Evolutionary conservation across 1,284 basidiomycete species (phyloP).

Genomic region (Apiotrichum siamense): DNA sequence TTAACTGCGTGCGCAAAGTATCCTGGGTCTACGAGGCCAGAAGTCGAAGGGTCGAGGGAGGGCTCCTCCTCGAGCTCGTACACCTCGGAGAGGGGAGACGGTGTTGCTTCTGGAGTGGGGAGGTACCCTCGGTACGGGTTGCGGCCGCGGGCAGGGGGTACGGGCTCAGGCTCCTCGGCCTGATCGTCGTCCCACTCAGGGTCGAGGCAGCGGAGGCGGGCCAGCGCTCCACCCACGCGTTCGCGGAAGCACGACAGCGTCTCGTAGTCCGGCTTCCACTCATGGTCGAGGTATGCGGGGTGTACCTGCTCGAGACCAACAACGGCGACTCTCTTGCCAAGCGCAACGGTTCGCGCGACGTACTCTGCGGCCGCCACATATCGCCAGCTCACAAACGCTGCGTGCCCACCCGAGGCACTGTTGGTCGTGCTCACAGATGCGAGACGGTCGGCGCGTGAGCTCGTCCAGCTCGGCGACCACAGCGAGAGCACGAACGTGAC

Average conservation of each 20-base stretch:
- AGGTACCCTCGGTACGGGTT: neutral
- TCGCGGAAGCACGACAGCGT: neutral
- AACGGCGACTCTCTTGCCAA: neutral
- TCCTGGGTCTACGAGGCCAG: neutral
- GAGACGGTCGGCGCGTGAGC: neutral
- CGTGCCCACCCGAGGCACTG: neutral
- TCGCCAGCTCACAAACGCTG: neutral
- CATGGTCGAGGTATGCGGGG: neutral
- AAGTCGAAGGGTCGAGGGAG: neutral
- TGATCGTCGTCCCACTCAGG: neutral
- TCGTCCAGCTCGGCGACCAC: neutral
- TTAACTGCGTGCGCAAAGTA: neutral
- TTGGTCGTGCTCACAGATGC: neutral
- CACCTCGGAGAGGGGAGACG: too few relatives aligned
- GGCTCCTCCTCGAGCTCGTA: neutral
- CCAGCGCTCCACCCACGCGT: neutral
- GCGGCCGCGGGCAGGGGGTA: neutral
- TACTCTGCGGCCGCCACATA: neutral
- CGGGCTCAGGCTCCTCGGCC: neutral
- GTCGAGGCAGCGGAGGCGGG: neutral
- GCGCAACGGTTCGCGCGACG: neutral
- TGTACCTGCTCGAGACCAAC: conserved; percentile 1
- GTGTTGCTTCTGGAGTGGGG: neutral
- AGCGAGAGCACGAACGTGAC: neutral
- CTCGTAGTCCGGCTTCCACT: neutral